Conservation (phyloP, 306 rosid species). For the Prosopis cineraria region DNA sequence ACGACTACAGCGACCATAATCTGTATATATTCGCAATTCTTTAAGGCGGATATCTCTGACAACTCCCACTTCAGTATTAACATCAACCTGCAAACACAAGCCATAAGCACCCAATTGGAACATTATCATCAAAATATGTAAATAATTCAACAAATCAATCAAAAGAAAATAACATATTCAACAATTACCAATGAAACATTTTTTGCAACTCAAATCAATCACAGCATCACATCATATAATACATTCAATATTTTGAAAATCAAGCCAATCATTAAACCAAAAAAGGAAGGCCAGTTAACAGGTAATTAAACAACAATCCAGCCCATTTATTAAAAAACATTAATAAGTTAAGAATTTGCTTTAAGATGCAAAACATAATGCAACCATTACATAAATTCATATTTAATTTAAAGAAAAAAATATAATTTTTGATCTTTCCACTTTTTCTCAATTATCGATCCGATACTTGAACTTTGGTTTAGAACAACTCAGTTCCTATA, state of each 20-base stretch:
- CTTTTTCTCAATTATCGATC: too few relatives aligned
- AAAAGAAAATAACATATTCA: not conserved
- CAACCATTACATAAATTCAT: not conserved
- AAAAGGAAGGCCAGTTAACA: not conserved
- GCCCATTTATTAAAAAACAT: not conserved
- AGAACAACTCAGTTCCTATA: too few relatives aligned
- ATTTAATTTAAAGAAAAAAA: too few relatives aligned
- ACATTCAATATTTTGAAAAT: not conserved
- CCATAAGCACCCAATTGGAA: conserved; percentile 35
- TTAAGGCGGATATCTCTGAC: conserved; percentile 93
- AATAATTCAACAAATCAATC: not conserved
- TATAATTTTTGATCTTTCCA: too few relatives aligned
- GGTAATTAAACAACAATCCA: not conserved
- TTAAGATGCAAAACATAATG: not conserved
- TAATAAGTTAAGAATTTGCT: not conserved
- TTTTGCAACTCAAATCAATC: not conserved
- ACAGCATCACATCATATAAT: not conserved
- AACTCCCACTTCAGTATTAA: conserved; percentile 98
- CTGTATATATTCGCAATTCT: conserved; percentile 95
- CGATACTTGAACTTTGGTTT: too few relatives aligned
- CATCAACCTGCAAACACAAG: conserved; percentile 78
- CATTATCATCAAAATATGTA: not conserved
- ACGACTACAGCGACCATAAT: conserved; percentile 99
- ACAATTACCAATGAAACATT: not conserved
- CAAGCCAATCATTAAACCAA: not conserved